These are phyloP conservation scores for Pythium aquatile DNA, from an alignment of 352 stramenopile species.

Conservation along the genomic window DNA sequence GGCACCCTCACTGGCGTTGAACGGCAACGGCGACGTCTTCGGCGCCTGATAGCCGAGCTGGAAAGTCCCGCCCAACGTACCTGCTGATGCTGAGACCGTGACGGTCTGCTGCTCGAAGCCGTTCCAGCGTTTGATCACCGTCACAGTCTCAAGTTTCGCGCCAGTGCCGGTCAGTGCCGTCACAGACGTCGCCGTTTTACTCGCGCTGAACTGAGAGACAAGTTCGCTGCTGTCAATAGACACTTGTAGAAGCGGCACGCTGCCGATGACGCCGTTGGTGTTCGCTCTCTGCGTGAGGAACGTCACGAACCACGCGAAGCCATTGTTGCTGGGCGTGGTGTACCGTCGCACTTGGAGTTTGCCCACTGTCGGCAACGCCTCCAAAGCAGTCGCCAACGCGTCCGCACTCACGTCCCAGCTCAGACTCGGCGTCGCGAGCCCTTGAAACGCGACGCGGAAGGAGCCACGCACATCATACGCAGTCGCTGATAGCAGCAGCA, in stretches of 20 bases:
- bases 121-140: conserved; percentile 85
- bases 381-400: conserved; percentile 72
- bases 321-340: conserved; percentile 54
- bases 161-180: conserved; percentile 73
- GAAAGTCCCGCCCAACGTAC: conserved; percentile 84
- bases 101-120: conserved; percentile 93
- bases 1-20: conserved; percentile 48
- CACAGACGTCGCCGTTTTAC: conserved; percentile 32
- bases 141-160: conserved; percentile 68
- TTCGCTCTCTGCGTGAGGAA: conserved; percentile 67
- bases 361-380: conserved; percentile 83
- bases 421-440: conserved; percentile 66
- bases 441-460: conserved; percentile 84
- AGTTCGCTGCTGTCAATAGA: conserved; percentile 68
- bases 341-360: conserved; percentile 69
- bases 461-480: conserved; percentile 82
- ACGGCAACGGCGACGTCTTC: conserved; percentile 67
- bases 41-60: conserved; percentile 83
- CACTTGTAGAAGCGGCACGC: conserved; percentile 58
- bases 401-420: conserved; percentile 74
- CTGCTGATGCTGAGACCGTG: conserved; percentile 58
- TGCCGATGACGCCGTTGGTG: conserved; percentile 44
- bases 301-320: conserved; percentile 80
- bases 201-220: conserved; percentile 47
- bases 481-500: conserved; percentile 77